Evolutionary conservation across 2,329 filamentous ascomycete genomes (phyloP).

Genomic region (Penicillium sp.): DNA sequence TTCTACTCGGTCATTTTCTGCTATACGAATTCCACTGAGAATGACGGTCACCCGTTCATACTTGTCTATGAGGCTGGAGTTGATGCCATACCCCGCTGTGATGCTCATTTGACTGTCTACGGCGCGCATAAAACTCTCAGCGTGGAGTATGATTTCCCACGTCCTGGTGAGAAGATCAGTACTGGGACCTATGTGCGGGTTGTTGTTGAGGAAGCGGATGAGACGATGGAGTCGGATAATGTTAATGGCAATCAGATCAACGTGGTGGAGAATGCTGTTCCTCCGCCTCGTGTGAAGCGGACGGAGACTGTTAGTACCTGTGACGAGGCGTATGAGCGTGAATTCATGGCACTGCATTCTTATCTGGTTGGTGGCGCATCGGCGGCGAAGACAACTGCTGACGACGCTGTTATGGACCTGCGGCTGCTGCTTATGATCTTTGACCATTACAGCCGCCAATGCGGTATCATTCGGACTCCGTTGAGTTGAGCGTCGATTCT

Average conservation of each 20-base stretch:
- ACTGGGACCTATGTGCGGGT: conserved; percentile 54
- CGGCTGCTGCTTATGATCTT: conserved; percentile 35
- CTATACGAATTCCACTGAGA: conserved; percentile 22
- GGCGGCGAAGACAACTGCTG: conserved; percentile 33
- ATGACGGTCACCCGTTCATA: conserved; percentile 41
- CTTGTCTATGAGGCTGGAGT: conserved; percentile 59
- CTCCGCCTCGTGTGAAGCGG: conserved; percentile 15
- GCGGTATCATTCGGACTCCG: conserved; percentile 35
- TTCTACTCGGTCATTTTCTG: conserved; percentile 42
- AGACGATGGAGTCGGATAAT: not conserved
- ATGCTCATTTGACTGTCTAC: conserved; percentile 48
- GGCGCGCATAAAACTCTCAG: conserved; percentile 53
- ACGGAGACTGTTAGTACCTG: conserved; percentile 33
- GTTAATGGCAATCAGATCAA: not conserved
- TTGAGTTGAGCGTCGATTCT: conserved; percentile 21
- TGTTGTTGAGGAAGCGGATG: conserved; percentile 32
- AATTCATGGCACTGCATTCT: conserved; percentile 37
- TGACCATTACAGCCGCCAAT: conserved; percentile 36
- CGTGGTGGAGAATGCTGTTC: not conserved
- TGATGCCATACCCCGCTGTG: conserved; percentile 48
- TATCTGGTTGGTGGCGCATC: conserved; percentile 29
- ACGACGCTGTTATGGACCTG: conserved; percentile 39
- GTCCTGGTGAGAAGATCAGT: conserved; percentile 33
- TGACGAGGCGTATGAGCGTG: conserved; percentile 38
- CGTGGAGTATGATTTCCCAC: conserved; percentile 57